These are phyloP conservation scores for Calonectria hongkongensis DNA, from an alignment of 2,329 filamentous ascomycete species.

Conservation along the genomic window DNA sequence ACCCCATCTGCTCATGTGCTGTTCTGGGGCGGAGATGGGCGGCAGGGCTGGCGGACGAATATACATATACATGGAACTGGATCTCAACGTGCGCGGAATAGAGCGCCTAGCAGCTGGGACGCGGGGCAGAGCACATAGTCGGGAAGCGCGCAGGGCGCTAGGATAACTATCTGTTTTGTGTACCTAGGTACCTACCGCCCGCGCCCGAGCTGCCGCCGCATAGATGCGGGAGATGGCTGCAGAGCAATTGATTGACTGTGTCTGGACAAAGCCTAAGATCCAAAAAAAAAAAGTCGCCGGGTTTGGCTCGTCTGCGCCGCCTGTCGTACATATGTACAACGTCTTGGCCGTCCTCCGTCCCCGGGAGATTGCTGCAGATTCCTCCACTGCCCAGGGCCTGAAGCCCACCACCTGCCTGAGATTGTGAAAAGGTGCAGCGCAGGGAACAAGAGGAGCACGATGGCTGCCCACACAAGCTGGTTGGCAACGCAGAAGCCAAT, in stretches of 20 bases:
- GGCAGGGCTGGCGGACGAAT: slow-evolving; percentile 26
- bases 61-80: slow-evolving; percentile 27
- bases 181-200: neutral
- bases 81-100: slow-evolving; percentile 26
- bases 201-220: slow-evolving; percentile 22
- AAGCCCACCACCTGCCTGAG: slow-evolving; percentile 28
- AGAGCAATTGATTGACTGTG: slow-evolving; percentile 5
- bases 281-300: slow-evolving; percentile 14
- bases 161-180: slow-evolving; percentile 23
- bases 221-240: slow-evolving; percentile 10
- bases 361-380: slow-evolving; percentile 37
- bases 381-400: slow-evolving; percentile 31
- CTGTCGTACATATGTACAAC: slow-evolving; percentile 26
- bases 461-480: slow-evolving; percentile 34
- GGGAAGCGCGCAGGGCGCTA: slow-evolving; percentile 37
- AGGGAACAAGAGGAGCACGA: slow-evolving; percentile 38
- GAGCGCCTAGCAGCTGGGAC: slow-evolving; percentile 21
- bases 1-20: slow-evolving; percentile 35
- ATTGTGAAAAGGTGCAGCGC: slow-evolving; percentile 28
- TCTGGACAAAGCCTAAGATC: slow-evolving; percentile 5
- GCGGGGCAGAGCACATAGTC: slow-evolving; percentile 15
- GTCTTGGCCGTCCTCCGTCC: slow-evolving; percentile 37
- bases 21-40: slow-evolving; percentile 25
- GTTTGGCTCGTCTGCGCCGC: slow-evolving; percentile 22
- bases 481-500: slow-evolving; percentile 29